Base-by-base conservation (phyloP, 495 filamentous ascomycete species). In the Aspergillus biplanus region DNA sequence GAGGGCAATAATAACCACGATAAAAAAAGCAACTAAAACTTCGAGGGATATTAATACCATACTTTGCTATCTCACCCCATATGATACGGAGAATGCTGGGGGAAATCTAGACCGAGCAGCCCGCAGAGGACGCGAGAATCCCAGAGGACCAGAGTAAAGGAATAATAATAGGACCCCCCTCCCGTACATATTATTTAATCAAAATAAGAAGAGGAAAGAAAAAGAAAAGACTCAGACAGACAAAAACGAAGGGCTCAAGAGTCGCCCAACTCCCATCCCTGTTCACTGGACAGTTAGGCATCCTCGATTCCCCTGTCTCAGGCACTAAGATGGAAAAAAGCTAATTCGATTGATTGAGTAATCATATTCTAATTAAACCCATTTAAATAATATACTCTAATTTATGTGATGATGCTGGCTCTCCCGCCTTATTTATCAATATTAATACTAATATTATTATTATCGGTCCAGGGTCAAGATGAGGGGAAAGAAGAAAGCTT, bases 31-130 rank as follows among this genome's bases (percentile, higher is more conserved):
- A 27, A 27, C 21, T 27, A 27, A 27, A 27, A 27, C 21, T 27
- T 27, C 21, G 21, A 27, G 21, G 21, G 21, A 8, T 4, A 50
- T 5, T 50, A 27, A 50, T 50, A 18, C n/a, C 13, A 50, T 50
- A 50, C 13, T 31, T 7, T 50, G 47, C 11, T 15, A 4, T 44
- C 39, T 39, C 37, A 18, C 47, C 21, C 39, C 7, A 4, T 18
- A 31, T 6, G 47, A 50, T 50, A 50, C 16, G 16, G 47, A 50
- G 47, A 50, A 50, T 50, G 47, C 21, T 50, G 47, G 39, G 39
- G 39, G 39, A 6, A 44, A 44, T 44, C 39, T 44, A 44, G 39
- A 44, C 39, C 39, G 39, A 44, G 39, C 39, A 44, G 39, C 39
- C 39, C 21, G 21, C 21, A 27, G 39, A 44, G 39, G 39, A 44